Evolutionary conservation across 2,329 filamentous ascomycete species (phyloP), one percentile per base, ranked within the genome.

Genomic region (Fusarium clavum): DNA sequence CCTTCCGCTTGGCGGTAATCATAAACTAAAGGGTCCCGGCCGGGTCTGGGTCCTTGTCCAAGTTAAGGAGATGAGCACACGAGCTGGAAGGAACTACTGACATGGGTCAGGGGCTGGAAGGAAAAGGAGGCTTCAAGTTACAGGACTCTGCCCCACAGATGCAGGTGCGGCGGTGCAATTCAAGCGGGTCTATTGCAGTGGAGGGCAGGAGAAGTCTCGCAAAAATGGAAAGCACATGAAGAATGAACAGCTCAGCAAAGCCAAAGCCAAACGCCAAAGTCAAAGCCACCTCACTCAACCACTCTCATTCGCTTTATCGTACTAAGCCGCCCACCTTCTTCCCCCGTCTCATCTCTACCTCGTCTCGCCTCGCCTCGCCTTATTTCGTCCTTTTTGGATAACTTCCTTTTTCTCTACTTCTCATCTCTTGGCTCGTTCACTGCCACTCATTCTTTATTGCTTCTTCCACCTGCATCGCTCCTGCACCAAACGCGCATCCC

Each of bases 161-260:
- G 45, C 47, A 57, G 61, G 46, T 67, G 61, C 61, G 68, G 52
- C 44, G 53, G 49, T 56, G 56, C 61, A 53, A 25, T 66, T 41
- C 25, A 61, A 49, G 63, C 61, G 63, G 63, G 63, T 61, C 63
- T 29, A 48, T 60, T 14, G 24, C 27, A 22, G 54, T 38, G 34
- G 34, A 38, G 34, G 34, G 52, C 20, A 70, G 41, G n/a, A 27
- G 45, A 38, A 56, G 30, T 38, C 34, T 52, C 29, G 59, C 45
- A 73, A 73, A 70, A 72, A 55, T 40, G 61, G 58, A 59, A 69
- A 56, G 70, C 60, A 72, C 61, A 73, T 72, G 61, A 61, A 61
- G 49, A 62, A 66, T 45, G 63, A 70, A 70, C 69, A 70, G 57
- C 66, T 60, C 59, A 65, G 57, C 66, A 57, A 55, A 53, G 46